These are phyloP conservation scores for Pelargonium myrrhifolium DNA, from an alignment of 441 rosid genomes.

Conservation along the genomic window DNA sequence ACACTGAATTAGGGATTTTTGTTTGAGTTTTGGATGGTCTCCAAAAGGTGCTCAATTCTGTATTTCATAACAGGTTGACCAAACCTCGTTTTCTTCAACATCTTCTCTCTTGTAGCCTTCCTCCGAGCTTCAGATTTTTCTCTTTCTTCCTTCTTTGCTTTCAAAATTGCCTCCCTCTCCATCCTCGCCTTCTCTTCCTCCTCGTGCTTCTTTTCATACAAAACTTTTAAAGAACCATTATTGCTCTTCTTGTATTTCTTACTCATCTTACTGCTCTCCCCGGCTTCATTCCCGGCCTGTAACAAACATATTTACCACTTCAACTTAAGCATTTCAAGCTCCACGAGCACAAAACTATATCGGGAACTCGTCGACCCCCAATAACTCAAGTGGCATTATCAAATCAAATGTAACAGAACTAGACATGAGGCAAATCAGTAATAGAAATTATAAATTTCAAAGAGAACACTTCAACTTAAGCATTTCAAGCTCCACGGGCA, in stretches of 20 bases:
- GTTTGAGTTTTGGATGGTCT: slow-evolving; percentile 48
- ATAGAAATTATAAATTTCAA: too few species aligned
- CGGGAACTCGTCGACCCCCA: too few species aligned
- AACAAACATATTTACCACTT: slow-evolving; percentile 2
- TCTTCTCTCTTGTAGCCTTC: slow-evolving; percentile 52
- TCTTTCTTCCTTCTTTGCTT: slow-evolving; percentile 61
- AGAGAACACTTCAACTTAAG: neutral
- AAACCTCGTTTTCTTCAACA: slow-evolving; percentile 60
- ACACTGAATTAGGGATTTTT: slow-evolving; percentile 5
- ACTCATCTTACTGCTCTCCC: slow-evolving; percentile 23
- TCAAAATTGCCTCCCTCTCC: slow-evolving; percentile 57
- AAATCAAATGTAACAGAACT: too few species aligned
- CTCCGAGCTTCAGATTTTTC: slow-evolving; percentile 63
- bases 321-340: neutral
- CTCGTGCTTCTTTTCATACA: slow-evolving; percentile 60
- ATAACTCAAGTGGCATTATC: too few species aligned
- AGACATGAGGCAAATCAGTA: too few species aligned
- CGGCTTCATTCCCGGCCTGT: slow-evolving; percentile 31
- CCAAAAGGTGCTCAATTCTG: slow-evolving; percentile 73
- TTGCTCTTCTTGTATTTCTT: slow-evolving; percentile 28
- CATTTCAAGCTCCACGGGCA: neutral
- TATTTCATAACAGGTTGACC: slow-evolving; percentile 95
- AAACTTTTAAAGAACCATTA: slow-evolving; percentile 33
- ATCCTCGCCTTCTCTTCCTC: slow-evolving; percentile 62
- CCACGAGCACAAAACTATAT: neutral